Base-by-base conservation (phyloP, 140 eudicot species). In the Flaveria floridana region DNA sequence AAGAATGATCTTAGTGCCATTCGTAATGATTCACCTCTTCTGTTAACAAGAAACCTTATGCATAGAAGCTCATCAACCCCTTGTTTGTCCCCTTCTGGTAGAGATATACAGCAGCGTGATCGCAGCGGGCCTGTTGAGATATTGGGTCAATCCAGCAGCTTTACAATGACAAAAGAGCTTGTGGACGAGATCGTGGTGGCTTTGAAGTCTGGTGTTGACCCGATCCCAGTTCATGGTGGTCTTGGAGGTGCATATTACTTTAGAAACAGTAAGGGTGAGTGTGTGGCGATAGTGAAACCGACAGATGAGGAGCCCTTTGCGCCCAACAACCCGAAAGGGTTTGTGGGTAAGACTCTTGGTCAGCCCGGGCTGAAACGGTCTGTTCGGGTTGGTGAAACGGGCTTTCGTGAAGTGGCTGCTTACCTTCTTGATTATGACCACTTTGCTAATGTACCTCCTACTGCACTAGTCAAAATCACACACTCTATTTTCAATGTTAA, bases 291-390 rank as follows among this genome's bases (percentile, higher is more conserved):
- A 73, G 96, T 94, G 59, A 94, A 94, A 87, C 99, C 99, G n/a
- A 94, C 97, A 0, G 99, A 94, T 71, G 99, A 94, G 73, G 99
- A 94, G 52, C 99, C 99, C 1, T 94, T 88, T 81, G 99, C 99
- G 0, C 99, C 97, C 15, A 94, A 94, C 68, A 94, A 94, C 57
- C 99, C 99, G 1, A 94, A 94, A 75, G 99, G 99, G 61, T 94
- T 94, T 85, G 90, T 94, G 13, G 99, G 99, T 6, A 90, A 87
- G 75, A 89, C 87, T 73, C 84, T 94, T 0, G 99, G 97, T 2
- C 96, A 90, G 53, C 99, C 97, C 0, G 99, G 99, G 20, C 21
- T 94, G 37, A 94, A 94, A 37, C 86, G 96, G 9, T 86, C 99
- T 0, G 96, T 94, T 7, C 89, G 99, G 2, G 96, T 94, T n/a